Conservation (phyloP, 306 rosid species). For the Benincasa hispida region DNA sequence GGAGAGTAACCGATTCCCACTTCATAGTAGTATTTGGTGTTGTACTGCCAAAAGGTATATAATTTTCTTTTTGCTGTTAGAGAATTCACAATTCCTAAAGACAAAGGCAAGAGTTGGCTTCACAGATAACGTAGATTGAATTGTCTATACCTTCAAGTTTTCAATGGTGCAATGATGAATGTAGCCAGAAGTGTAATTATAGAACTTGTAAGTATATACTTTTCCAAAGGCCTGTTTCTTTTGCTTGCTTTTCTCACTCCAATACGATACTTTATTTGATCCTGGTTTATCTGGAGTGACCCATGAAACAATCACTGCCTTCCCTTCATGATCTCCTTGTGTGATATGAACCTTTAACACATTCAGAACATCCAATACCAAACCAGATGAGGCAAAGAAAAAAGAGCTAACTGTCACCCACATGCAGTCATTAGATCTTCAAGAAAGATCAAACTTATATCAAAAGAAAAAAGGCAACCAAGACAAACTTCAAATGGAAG, state of each 20-base stretch:
- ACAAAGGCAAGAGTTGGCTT: neutral
- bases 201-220: slow-evolving; percentile 33
- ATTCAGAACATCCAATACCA: slow-evolving; percentile 10
- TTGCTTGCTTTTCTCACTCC: slow-evolving; percentile 23
- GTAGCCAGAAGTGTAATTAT: slow-evolving; percentile 57
- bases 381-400: neutral
- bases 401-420: neutral
- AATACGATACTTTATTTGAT: slow-evolving; percentile 40
- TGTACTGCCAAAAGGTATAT: slow-evolving; percentile 23
- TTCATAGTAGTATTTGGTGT: slow-evolving; percentile 65
- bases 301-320: slow-evolving; percentile 66
- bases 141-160: slow-evolving; percentile 22
- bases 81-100: neutral
- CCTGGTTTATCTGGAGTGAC: slow-evolving; percentile 49
- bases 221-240: slow-evolving; percentile 28
- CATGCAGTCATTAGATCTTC: neutral
- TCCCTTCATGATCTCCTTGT: slow-evolving; percentile 69
- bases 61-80: neutral
- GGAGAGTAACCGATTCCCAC: slow-evolving; percentile 54
- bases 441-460: neutral
- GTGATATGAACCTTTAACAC: slow-evolving; percentile 59
- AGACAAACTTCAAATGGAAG: neutral
- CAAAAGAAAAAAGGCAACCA: neutral
- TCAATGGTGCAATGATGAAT: slow-evolving; percentile 49
- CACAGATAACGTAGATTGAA: neutral